Evolutionary conservation across 352 stramenopile genomes (phyloP).

Genomic region (Pythium monospermum): DNA sequence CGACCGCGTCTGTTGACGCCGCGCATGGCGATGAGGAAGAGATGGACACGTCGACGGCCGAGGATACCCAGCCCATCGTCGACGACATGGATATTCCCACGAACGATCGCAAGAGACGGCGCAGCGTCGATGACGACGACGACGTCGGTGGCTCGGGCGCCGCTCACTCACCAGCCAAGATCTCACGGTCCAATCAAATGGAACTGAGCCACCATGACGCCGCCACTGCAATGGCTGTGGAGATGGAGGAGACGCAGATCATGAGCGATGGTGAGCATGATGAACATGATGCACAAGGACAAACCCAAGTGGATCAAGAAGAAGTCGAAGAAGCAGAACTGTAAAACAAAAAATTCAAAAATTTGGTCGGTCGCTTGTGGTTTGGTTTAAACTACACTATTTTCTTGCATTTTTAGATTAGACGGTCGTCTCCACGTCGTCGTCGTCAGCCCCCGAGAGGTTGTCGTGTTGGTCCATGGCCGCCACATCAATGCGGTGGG

Average conservation of each 20-base stretch:
- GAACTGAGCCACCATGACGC: too few relatives aligned
- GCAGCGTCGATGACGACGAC: neutral
- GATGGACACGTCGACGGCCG: neutral
- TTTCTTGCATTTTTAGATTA: neutral
- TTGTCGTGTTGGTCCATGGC: constrained; percentile 25
- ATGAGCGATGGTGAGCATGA: neutral
- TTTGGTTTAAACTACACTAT: neutral
- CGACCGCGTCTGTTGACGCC: neutral
- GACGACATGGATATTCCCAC: too few relatives aligned
- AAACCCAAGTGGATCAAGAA: constrained; percentile 6
- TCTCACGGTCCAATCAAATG: too few relatives aligned
- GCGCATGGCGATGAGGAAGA: neutral
- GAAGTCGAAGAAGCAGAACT: constrained; percentile 13
- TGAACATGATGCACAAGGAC: neutral
- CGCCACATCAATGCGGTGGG: constrained; percentile 61
- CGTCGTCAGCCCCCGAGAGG: neutral
- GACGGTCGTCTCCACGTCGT: constrained; percentile 6
- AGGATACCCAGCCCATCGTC: neutral
- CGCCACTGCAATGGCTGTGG: too few relatives aligned
- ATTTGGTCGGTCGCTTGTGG: too few relatives aligned
- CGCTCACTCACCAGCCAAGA: neutral
- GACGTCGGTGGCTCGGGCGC: too few relatives aligned
- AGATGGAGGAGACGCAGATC: constrained; percentile 2
- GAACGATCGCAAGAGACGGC: neutral
- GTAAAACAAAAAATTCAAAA: constrained; percentile 2